Evolutionary conservation across 306 rosid species (phyloP), one percentile per base, ranked within the genome.

Genomic region (Clitoria ternatea): DNA sequence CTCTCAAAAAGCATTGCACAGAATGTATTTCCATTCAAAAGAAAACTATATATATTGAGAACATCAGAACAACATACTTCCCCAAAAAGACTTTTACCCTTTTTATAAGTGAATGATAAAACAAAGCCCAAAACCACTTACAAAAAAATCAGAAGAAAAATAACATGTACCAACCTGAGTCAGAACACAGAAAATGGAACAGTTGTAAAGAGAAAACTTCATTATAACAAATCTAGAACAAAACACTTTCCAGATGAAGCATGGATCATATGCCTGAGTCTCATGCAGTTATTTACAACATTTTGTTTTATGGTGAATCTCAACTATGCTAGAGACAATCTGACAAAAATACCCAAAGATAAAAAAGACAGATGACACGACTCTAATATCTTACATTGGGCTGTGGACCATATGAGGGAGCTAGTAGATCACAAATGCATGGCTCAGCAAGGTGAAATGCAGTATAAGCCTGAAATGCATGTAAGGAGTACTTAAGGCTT

Each of bases 371-470:
- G 18, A 15, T 2, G 5, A 15, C 8, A 15, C 12, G 11, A 36
- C 29, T 72, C 15, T 12, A 39, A 13, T 29, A 52, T 29, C 37
- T 77, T 65, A 88, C 92, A 72, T 70, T 79, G 57, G 84, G 60
- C 27, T 79, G 86, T 65, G 78, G 83, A 33, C 69, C 88, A 84
- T 71, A 90, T 13, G 82, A 61, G 74, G 82, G 69, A 81, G 83
- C 71, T 40, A 82, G 53, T 61, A 84, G 61, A 32, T 82, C 69
- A 35, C 76, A 70, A 45, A 70, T 80, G 79, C 73, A 75, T 20
- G 85, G 91, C 11, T 86, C 81, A 6, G 79, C 80, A 69, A 55
- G 56, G 54, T 69, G 81, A 74, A 79, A 73, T 13, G 90, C 82
- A 70, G 78, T 24, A 55, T 70, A 82, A 82, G 81, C 86, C 95